These are phyloP conservation scores for Yarrowia sp. DNA, from an alignment of 805 yeast species.

Conservation along the genomic window DNA sequence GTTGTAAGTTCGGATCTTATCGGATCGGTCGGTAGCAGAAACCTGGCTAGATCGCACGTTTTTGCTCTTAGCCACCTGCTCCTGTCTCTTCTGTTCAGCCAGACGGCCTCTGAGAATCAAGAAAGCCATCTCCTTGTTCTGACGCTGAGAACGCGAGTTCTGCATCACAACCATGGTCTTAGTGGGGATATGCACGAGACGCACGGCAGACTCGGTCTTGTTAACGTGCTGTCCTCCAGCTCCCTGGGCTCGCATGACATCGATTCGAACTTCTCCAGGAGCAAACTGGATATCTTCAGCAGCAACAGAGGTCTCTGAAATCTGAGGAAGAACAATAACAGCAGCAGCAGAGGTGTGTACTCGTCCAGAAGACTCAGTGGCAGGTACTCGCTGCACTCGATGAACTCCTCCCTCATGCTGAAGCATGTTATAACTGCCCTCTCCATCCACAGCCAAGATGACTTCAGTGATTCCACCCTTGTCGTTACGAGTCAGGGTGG, in stretches of 20 bases:
- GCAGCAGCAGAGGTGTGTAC: constrained; percentile 97
- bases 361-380: constrained; percentile 89
- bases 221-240: constrained; percentile 98
- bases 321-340: constrained; percentile 85
- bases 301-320: constrained; percentile 46
- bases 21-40: constrained; percentile 82
- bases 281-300: constrained; percentile 68
- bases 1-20: constrained; percentile 90
- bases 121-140: constrained; percentile 90
- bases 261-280: constrained; percentile 86
- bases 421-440: constrained; percentile 70
- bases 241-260: constrained; percentile 96
- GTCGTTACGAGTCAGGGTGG: constrained; percentile 56
- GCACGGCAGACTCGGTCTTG: constrained; percentile 94
- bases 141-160: constrained; percentile 92
- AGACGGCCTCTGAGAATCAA: constrained; percentile 75
- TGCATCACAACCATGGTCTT: constrained; percentile 88
- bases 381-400: constrained; percentile 91
- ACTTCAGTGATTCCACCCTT: constrained; percentile 71
- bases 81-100: constrained; percentile 73
- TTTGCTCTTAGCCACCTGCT: constrained; percentile 62
- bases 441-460: constrained; percentile 65
- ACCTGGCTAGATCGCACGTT: constrained; percentile 78
- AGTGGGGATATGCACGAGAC: constrained; percentile 87
- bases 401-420: constrained; percentile 94